phyloP scores from a whole-genome alignment of 2,329 filamentous ascomycete species.

The Magnaporthales sp. region DNA sequence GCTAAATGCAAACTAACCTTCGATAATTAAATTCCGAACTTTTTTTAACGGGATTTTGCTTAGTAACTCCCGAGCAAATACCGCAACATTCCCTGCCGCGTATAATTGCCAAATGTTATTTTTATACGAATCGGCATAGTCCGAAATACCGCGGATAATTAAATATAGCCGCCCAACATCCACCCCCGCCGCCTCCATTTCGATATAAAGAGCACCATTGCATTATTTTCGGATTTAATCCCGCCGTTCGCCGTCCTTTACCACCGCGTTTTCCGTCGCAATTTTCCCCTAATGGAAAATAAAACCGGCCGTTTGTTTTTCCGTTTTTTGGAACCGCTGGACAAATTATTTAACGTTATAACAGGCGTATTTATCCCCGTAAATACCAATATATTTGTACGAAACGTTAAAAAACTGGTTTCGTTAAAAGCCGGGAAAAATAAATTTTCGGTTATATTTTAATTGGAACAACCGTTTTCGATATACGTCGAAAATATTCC shows the following conservation, averaged over 20 bases:
- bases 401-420: background rate
- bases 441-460: background rate
- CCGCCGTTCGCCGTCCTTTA: slow-evolving; percentile 23
- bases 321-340: background rate
- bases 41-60: background rate
- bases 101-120: slow-evolving; percentile 26
- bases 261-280: slow-evolving; percentile 25
- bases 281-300: slow-evolving; percentile 15
- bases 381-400: background rate
- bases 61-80: slow-evolving; percentile 15
- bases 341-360: background rate
- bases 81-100: slow-evolving; percentile 22
- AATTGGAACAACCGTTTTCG: background rate
- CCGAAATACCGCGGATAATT: slow-evolving; percentile 29
- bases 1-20: background rate
- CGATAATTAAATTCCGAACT: background rate
- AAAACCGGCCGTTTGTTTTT: background rate
- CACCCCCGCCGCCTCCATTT: slow-evolving; percentile 21
- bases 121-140: slow-evolving; percentile 31
- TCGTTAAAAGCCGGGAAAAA: background rate
- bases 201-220: slow-evolving; percentile 14
- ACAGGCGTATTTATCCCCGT: background rate
- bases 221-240: slow-evolving; percentile 15
- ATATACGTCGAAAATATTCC: no score
- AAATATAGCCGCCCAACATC: slow-evolving; percentile 22